Percentiles rank a stretch among this genome's conserved stretches.
These are phyloP conservation scores for Hypoxylon sp. DNA, from an alignment of 2,329 filamentous ascomycete genomes.

Conservation along the genomic window DNA sequence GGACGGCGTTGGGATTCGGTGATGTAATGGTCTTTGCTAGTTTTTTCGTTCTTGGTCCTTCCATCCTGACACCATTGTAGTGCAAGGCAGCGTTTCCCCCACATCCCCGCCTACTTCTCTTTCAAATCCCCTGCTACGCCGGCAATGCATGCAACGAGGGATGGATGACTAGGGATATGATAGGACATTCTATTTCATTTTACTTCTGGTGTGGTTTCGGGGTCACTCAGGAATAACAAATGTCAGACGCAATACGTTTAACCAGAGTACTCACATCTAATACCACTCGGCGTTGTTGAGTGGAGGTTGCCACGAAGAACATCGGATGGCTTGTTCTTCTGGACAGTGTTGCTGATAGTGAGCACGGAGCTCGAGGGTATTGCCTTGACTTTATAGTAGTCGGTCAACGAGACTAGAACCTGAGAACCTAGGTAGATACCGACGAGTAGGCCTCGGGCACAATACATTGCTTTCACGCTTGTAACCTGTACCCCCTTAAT, in stretches of 20 bases:
- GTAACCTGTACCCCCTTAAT: background rate
- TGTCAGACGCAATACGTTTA: conserved; percentile 20
- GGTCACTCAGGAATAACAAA: conserved; percentile 19
- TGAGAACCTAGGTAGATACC: conserved; percentile 29
- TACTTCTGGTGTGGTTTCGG: conserved; percentile 27
- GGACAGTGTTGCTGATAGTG: conserved; percentile 14
- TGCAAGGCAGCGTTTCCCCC: conserved; percentile 25
- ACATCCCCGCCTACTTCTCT: conserved; percentile 26
- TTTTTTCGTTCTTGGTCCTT: conserved; percentile 35
- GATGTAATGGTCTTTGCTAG: conserved; percentile 47
- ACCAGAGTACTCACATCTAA: conserved; percentile 20
- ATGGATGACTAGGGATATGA: conserved; percentile 23
- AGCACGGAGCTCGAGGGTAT: conserved; percentile 13
- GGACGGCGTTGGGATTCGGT: conserved; percentile 52
- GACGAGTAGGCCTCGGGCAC: conserved; percentile 25
- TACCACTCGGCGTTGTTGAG: conserved; percentile 17
- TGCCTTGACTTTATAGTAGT: conserved; percentile 22
- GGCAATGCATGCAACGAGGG: conserved; percentile 22
- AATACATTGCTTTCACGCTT: conserved; percentile 39
- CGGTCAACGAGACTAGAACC: conserved; percentile 14
- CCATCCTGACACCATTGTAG: conserved; percentile 34
- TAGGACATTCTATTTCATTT: conserved; percentile 28
- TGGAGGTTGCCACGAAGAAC: conserved; percentile 5
- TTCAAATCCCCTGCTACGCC: conserved; percentile 7
- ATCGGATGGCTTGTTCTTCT: conserved; percentile 1